A percentile compares a stretch with the other conserved stretches of the same genome.
phyloP scores from a whole-genome alignment of 2,329 filamentous ascomycete genomes.

The Shiraia bambusicola region DNA sequence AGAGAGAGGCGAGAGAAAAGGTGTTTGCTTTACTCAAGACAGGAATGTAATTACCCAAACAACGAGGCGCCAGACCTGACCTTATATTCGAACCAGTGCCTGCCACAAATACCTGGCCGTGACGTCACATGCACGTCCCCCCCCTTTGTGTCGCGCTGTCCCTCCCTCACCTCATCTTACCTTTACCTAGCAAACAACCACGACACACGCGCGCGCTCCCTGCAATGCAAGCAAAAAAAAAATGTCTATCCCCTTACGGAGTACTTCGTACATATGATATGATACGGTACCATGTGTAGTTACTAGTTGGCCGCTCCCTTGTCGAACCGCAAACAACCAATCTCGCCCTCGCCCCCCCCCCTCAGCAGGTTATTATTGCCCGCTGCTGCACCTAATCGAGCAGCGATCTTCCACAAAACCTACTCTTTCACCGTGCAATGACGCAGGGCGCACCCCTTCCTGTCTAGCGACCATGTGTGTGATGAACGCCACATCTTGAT shows the following conservation, averaged over 20 bases:
- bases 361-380: too few species aligned
- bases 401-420: neutral
- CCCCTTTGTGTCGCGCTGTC: neutral
- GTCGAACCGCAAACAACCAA: conserved; percentile 7
- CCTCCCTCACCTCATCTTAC: conserved; percentile 2
- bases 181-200: neutral
- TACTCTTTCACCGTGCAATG: conserved; percentile 1
- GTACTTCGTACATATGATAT: too few species aligned
- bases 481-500: conserved; percentile 21
- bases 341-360: neutral
- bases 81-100: conserved; percentile 3
- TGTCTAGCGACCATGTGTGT: conserved; percentile 1
- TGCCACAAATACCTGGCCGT: neutral
- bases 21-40: neutral
- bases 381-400: neutral
- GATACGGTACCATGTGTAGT: too few species aligned
- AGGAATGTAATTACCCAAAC: conserved; percentile 2
- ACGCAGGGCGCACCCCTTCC: conserved; percentile 1
- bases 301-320: too few species aligned
- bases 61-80: conserved; percentile 1
- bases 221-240: neutral
- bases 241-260: conserved; percentile 1
- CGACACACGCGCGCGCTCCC: neutral
- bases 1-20: neutral
- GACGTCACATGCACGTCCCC: neutral